Evolutionary conservation across 2,329 filamentous ascomycete species (phyloP).

Genomic region (Furcasterigmium furcatum): DNA sequence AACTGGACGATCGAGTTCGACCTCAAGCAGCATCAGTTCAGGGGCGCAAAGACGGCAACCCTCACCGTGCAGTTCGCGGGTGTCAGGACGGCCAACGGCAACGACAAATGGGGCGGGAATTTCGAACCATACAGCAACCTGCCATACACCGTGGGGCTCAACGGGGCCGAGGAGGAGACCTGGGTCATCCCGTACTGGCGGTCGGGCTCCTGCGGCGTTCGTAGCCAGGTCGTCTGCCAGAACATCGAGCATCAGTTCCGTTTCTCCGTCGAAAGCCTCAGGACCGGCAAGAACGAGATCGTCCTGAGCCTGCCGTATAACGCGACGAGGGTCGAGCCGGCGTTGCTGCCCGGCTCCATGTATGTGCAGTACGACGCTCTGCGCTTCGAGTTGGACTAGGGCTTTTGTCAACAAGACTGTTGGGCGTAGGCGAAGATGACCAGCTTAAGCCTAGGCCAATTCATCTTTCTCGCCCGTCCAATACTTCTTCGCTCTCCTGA

Average conservation of each 20-base stretch:
- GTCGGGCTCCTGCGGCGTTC: constrained; percentile 52
- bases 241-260: constrained; percentile 57
- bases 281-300: constrained; percentile 51
- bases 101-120: constrained; percentile 48
- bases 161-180: constrained; percentile 38
- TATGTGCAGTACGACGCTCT: constrained; percentile 67
- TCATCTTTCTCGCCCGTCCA: too few relatives aligned
- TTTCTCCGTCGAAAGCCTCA: constrained; percentile 47
- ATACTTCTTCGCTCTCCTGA: too few relatives aligned
- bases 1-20: constrained; percentile 59
- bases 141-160: constrained; percentile 38
- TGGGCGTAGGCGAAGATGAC: too few relatives aligned
- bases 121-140: constrained; percentile 48
- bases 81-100: constrained; percentile 58
- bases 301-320: constrained; percentile 57
- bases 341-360: constrained; percentile 48
- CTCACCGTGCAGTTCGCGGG: constrained; percentile 62
- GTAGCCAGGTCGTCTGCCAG: constrained; percentile 60
- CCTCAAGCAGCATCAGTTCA: constrained; percentile 34
- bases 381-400: constrained; percentile 49
- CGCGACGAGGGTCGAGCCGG: constrained; percentile 56
- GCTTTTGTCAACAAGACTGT: neutral
- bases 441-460: too few relatives aligned
- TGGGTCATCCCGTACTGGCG: constrained; percentile 52
- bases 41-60: constrained; percentile 48